Evolutionary conservation across 179 eudicot species (phyloP).

Genomic region (Silene noctiflora): DNA sequence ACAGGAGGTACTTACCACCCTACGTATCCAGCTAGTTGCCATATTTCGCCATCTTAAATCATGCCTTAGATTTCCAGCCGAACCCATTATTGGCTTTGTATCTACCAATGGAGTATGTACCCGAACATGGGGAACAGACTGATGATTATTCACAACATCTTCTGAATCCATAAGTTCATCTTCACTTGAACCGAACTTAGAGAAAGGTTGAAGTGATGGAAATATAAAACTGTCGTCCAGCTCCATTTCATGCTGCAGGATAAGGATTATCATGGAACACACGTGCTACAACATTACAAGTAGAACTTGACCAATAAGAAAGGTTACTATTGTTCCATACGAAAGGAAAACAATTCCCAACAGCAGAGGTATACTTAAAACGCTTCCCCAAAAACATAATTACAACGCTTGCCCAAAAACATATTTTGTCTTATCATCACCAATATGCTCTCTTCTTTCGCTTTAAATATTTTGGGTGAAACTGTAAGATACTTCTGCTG

Average conservation of each 20-base stretch:
- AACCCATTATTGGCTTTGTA: constrained; percentile 48
- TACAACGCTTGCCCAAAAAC: too few relatives aligned
- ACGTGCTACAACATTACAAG: neutral
- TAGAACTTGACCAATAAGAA: neutral
- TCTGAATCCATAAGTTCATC: constrained; percentile 88
- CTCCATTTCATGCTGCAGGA: constrained; percentile 79
- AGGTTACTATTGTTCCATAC: neutral
- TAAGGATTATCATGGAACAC: neutral
- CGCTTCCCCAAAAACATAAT: neutral
- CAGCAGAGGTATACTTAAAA: neutral
- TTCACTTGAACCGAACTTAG: constrained; percentile 77
- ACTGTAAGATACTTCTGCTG: neutral
- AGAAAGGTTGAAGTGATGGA: constrained; percentile 68
- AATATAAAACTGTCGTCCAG: constrained; percentile 76
- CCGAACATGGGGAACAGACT: constrained; percentile 36
- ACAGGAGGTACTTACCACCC: constrained; percentile 45
- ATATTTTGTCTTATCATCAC: neutral
- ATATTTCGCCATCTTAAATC: constrained; percentile 57
- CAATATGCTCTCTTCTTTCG: neutral
- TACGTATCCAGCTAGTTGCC: constrained; percentile 64
- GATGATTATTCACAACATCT: constrained; percentile 53
- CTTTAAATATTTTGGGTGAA: neutral
- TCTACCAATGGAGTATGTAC: constrained; percentile 39
- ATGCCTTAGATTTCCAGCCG: constrained; percentile 47
- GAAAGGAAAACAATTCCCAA: neutral